Evolutionary conservation across 768 basidiomycete genomes (phyloP).

Genomic region (Rossbeevera mucosa): DNA sequence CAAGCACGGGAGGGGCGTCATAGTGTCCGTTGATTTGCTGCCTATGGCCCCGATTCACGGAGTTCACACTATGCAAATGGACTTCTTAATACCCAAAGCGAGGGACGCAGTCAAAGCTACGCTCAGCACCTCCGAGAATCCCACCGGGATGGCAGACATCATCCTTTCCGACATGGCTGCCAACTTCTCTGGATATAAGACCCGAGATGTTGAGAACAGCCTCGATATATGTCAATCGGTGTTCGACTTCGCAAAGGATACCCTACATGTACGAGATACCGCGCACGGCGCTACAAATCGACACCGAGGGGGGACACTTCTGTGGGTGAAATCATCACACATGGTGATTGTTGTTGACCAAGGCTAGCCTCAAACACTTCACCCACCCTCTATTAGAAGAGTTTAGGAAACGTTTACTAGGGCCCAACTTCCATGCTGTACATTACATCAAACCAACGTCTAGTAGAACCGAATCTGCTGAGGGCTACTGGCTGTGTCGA

Average conservation of each 20-base stretch:
- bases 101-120: slow-evolving; percentile 41
- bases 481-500: slow-evolving; percentile 83
- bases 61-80: slow-evolving; percentile 67
- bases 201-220: slow-evolving; percentile 61
- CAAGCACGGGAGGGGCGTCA: slow-evolving; percentile 26
- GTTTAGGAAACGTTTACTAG: slow-evolving; percentile 59
- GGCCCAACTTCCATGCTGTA: slow-evolving; percentile 63
- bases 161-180: slow-evolving; percentile 90
- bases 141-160: slow-evolving; percentile 58
- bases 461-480: slow-evolving; percentile 71
- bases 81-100: slow-evolving; percentile 65
- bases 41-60: slow-evolving; percentile 68
- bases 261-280: slow-evolving; percentile 47
- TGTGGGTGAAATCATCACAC: slow-evolving; percentile 40
- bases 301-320: slow-evolving; percentile 37
- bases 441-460: slow-evolving; percentile 75
- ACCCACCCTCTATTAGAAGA: slow-evolving; percentile 61
- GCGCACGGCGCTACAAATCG: slow-evolving; percentile 39
- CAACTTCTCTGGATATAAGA: slow-evolving; percentile 68
- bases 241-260: slow-evolving; percentile 55
- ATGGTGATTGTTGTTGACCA: background rate
- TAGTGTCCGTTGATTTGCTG: slow-evolving; percentile 81
- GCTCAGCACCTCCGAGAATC: slow-evolving; percentile 29
- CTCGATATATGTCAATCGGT: slow-evolving; percentile 74
- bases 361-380: slow-evolving; percentile 77